phyloP scores from a whole-genome alignment of 2,329 filamentous ascomycete species.

The Leptodontidium sp. region DNA sequence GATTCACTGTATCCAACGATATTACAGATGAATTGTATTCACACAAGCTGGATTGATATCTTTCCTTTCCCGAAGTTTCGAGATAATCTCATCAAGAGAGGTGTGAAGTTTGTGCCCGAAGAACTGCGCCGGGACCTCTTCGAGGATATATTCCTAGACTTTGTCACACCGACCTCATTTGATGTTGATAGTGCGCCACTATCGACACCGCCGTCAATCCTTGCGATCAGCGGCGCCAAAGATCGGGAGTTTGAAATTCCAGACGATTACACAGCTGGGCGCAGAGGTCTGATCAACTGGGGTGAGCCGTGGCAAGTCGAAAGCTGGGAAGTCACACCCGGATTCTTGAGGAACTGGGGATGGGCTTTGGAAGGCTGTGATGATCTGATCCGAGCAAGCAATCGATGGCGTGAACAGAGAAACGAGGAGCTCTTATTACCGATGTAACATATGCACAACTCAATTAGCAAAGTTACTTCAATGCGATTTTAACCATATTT shows the following conservation, averaged over 20 bases:
- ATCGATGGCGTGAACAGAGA: not conserved
- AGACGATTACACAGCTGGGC: not conserved
- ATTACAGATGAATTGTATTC: conserved; percentile 29
- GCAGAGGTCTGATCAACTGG: not conserved
- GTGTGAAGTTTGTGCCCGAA: conserved; percentile 27
- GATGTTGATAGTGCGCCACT: not conserved
- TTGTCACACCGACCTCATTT: not conserved
- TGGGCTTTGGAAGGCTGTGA: not conserved
- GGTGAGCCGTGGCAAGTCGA: not conserved
- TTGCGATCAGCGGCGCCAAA: not conserved
- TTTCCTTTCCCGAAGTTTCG: conserved; percentile 37
- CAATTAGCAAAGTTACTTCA: too few relatives aligned
- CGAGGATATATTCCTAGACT: not conserved
- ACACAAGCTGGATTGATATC: conserved; percentile 32
- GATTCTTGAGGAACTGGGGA: not conserved
- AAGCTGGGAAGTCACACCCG: not conserved
- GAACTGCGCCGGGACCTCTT: conserved; percentile 20
- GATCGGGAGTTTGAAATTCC: not conserved
- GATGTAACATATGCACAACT: not conserved
- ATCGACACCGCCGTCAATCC: not conserved
- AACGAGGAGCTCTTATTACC: not conserved
- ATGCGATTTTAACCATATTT: too few relatives aligned
- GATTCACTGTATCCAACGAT: not conserved
- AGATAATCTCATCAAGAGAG: conserved; percentile 37
- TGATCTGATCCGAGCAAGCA: not conserved